phyloP scores from a whole-genome alignment of 2,329 filamentous ascomycete genomes.

The Xylariaceae sp. region DNA sequence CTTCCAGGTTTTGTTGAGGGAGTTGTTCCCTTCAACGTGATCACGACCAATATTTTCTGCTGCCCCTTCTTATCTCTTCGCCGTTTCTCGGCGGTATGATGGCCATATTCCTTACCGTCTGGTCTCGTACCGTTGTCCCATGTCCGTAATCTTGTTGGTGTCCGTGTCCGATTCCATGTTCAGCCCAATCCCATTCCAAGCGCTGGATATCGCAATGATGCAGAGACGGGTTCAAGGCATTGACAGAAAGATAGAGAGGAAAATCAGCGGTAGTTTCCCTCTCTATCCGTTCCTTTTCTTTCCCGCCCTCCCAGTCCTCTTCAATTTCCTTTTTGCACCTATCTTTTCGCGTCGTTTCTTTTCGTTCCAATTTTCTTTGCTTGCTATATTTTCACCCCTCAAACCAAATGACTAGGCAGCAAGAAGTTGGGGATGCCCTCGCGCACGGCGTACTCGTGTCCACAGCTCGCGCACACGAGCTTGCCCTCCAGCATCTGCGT shows the following conservation, averaged over 20 bases:
- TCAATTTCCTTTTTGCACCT: not conserved
- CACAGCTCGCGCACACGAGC: conserved; percentile 84
- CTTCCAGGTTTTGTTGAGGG: not conserved
- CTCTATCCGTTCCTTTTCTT: not conserved
- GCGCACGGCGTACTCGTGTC: conserved; percentile 88
- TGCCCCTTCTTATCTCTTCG: not conserved
- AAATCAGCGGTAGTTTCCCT: not conserved
- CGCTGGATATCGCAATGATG: not conserved
- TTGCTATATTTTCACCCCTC: conserved; percentile 15
- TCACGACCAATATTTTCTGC: not conserved
- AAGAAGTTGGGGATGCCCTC: conserved; percentile 97
- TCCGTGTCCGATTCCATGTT: not conserved
- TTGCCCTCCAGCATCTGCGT: conserved; percentile 86
- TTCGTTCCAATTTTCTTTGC: not conserved
- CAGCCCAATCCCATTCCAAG: not conserved
- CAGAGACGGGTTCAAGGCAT: not conserved
- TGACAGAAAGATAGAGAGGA: not conserved
- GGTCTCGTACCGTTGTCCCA: too few species aligned
- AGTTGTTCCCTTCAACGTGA: not conserved
- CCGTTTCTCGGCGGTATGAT: not conserved
- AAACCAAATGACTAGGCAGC: conserved; percentile 84
- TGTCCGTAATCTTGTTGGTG: not conserved
- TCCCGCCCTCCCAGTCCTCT: not conserved
- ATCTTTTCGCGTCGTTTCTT: not conserved
- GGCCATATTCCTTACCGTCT: not conserved